Percentiles rank a stretch among this genome's conserved stretches.
These are phyloP conservation scores for Myxozyma vanderwaltii DNA, from an alignment of 805 yeast genomes.

Conservation along the genomic window DNA sequence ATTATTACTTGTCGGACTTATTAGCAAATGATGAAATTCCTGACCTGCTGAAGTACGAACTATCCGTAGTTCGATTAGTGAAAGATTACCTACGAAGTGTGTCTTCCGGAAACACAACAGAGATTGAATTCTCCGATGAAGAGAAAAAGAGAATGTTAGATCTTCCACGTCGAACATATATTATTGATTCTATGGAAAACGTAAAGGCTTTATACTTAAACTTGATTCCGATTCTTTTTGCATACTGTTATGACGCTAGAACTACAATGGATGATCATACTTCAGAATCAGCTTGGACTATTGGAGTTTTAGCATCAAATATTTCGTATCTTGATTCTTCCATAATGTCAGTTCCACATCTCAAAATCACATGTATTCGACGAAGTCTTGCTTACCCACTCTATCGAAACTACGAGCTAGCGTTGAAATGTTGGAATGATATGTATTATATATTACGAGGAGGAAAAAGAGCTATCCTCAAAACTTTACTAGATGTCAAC, in stretches of 20 bases:
- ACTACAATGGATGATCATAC: slow-evolving; percentile 71
- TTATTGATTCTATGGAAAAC: slow-evolving; percentile 50
- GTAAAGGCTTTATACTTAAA: slow-evolving; percentile 62
- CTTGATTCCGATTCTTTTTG: slow-evolving; percentile 67
- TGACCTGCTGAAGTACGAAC: slow-evolving; percentile 52
- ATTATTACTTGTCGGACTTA: slow-evolving; percentile 83
- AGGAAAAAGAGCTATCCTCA: slow-evolving; percentile 69
- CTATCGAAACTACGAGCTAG: slow-evolving; percentile 67
- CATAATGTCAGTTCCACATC: slow-evolving; percentile 51
- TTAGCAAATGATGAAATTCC: slow-evolving; percentile 55
- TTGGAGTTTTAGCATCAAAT: slow-evolving; percentile 85
- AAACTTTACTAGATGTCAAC: slow-evolving; percentile 59
- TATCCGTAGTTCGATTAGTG: slow-evolving; percentile 4
- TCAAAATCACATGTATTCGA: slow-evolving; percentile 64
- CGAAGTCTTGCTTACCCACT: slow-evolving; percentile 80
- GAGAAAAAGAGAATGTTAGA: slow-evolving; percentile 70
- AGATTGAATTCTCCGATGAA: slow-evolving; percentile 50
- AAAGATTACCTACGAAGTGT: slow-evolving; percentile 11
- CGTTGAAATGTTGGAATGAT: slow-evolving; percentile 71
- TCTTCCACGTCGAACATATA: slow-evolving; percentile 64
- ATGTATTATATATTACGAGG: slow-evolving; percentile 62
- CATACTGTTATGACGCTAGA: slow-evolving; percentile 72
- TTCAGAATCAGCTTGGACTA: slow-evolving; percentile 90
- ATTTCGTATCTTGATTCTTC: slow-evolving; percentile 65
- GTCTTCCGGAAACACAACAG: not conserved